These are phyloP conservation scores for Kregervanrija fluxuum DNA, from an alignment of 805 yeast genomes.

Conservation along the genomic window DNA sequence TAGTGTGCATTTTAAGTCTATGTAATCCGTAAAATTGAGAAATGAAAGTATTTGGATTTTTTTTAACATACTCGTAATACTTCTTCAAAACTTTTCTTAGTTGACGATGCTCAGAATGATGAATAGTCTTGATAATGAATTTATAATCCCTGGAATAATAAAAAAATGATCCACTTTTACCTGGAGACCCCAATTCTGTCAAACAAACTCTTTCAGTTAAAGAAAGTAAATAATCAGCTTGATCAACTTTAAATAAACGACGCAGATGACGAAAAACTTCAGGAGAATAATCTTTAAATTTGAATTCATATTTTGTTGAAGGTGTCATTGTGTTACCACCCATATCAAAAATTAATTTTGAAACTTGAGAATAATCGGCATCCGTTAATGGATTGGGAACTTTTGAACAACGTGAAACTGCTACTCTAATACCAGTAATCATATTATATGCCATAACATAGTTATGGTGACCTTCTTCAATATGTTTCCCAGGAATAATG, in stretches of 20 bases:
- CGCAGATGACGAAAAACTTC: conserved; percentile 87
- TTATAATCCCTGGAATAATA: conserved; percentile 91
- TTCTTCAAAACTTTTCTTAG: conserved; percentile 64
- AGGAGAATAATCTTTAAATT: conserved; percentile 94
- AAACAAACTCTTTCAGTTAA: conserved; percentile 88
- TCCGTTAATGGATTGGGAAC: conserved; percentile 65
- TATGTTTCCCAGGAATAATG: conserved; percentile 25
- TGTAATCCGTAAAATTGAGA: conserved; percentile 97
- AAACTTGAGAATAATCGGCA: conserved; percentile 61
- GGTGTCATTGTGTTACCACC: conserved; percentile 88
- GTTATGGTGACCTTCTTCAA: conserved; percentile 81
- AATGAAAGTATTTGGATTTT: conserved; percentile 79
- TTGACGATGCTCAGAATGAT: conserved; percentile 85
- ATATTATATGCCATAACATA: conserved; percentile 93
- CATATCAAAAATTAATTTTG: conserved; percentile 80
- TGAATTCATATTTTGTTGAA: conserved; percentile 89
- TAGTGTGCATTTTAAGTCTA: conserved; percentile 80
- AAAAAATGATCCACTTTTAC: conserved; percentile 94
- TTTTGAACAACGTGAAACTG: conserved; percentile 89
- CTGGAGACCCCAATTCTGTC: conserved; percentile 90
- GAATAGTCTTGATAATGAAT: conserved; percentile 93
- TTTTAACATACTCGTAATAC: conserved; percentile 73
- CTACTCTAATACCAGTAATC: conserved; percentile 94
- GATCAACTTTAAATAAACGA: conserved; percentile 76
- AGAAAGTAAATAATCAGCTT: conserved; percentile 90